Percentiles rank a stretch among this genome's conserved stretches.
Evolutionary conservation across 805 yeast genomes (phyloP).

Genomic region (Scheffersomyces amazonensis): DNA sequence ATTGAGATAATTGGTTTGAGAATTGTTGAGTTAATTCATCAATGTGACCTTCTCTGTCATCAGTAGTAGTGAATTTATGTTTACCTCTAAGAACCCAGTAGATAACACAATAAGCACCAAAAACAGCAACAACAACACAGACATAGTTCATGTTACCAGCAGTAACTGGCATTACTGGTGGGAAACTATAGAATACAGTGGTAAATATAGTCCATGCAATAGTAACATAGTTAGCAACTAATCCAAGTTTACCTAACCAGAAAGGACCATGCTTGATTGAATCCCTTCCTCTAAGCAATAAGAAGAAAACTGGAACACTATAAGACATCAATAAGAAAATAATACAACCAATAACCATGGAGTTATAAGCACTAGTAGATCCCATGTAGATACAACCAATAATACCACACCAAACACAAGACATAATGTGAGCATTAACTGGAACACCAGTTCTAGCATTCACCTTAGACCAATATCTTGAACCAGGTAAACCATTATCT

Average conservation of each 20-base stretch:
- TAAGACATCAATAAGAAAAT: constrained; percentile 57
- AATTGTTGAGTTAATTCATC: constrained; percentile 19
- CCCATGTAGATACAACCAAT: constrained; percentile 64
- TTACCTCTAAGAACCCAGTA: constrained; percentile 52
- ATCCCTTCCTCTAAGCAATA: constrained; percentile 45
- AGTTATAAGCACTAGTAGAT: constrained; percentile 63
- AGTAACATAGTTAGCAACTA: constrained; percentile 46
- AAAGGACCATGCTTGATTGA: constrained; percentile 60
- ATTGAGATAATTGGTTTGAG: constrained; percentile 19
- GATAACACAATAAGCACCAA: constrained; percentile 37
- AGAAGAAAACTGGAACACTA: constrained; percentile 50
- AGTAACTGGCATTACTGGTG: constrained; percentile 30
- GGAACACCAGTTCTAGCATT: constrained; percentile 52
- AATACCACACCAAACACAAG: constrained; percentile 49
- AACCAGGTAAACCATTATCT: constrained; percentile 60
- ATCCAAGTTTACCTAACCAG: constrained; percentile 60
- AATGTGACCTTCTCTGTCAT: constrained; percentile 18
- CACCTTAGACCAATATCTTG: constrained; percentile 49
- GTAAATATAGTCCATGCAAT: constrained; percentile 59
- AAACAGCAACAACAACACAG: constrained; percentile 26
- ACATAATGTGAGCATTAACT: constrained; percentile 55
- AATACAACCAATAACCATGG: constrained; percentile 60
- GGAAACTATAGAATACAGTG: constrained; percentile 60
- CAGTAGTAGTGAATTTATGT: constrained; percentile 14
- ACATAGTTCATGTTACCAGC: constrained; percentile 22